Conservation (phyloP, 768 basidiomycete species). For the Termitomyces sp. region DNA sequence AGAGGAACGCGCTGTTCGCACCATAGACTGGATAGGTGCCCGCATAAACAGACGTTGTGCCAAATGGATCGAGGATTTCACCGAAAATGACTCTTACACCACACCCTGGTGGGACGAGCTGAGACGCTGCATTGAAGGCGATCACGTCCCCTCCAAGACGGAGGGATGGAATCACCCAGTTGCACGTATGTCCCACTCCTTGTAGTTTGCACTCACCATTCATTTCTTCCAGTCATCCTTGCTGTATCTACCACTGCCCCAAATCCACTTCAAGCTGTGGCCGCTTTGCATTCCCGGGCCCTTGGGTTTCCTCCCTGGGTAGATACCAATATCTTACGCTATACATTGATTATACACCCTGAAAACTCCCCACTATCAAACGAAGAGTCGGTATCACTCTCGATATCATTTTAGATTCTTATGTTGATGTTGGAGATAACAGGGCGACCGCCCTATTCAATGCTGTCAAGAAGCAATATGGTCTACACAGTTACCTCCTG, state of each 20-base stretch:
- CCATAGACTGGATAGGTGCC: conserved; percentile 82
- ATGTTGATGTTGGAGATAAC: not conserved
- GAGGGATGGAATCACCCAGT: conserved; percentile 90
- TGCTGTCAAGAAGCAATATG: conserved; percentile 84
- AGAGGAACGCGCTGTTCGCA: conserved; percentile 68
- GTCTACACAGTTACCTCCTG: conserved; percentile 71
- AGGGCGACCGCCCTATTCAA: conserved; percentile 79
- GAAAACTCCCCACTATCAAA: conserved; percentile 61
- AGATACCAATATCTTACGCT: conserved; percentile 63
- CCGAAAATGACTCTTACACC: conserved; percentile 32
- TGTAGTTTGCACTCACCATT: conserved; percentile 9
- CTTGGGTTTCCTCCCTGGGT: conserved; percentile 79
- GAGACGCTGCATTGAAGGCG: conserved; percentile 68
- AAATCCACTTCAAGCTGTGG: conserved; percentile 77
- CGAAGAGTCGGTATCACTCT: conserved; percentile 59
- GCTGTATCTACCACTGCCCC: conserved; percentile 79
- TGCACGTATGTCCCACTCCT: conserved; percentile 50
- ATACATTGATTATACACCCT: conserved; percentile 76
- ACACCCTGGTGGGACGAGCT: conserved; percentile 92
- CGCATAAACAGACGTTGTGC: conserved; percentile 58
- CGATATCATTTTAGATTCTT: not conserved
- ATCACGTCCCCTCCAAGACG: conserved; percentile 59
- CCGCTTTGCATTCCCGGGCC: conserved; percentile 61
- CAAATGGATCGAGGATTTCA: conserved; percentile 66
- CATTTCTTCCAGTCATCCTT: conserved; percentile 53